These are phyloP conservation scores for Aspergillus egyptiacus DNA, from an alignment of 495 filamentous ascomycete genomes.

Conservation along the genomic window DNA sequence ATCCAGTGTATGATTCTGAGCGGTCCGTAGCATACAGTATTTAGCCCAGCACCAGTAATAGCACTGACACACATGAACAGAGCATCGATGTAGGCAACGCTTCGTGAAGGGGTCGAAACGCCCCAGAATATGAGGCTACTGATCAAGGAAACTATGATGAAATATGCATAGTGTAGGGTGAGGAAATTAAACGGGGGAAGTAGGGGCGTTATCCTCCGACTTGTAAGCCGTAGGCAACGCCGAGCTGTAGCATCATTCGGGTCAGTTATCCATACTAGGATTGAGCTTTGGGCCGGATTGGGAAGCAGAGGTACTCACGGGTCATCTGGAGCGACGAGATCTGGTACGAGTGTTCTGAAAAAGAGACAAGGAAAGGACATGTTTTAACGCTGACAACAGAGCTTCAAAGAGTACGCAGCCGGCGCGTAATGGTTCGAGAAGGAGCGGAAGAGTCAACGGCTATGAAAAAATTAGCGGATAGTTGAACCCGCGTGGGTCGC, in stretches of 20 bases:
- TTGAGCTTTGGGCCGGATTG: neutral
- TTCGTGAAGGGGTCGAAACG: constrained; percentile 53
- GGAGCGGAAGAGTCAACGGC: neutral
- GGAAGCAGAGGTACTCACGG: constrained; percentile 5
- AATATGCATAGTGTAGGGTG: constrained; percentile 73
- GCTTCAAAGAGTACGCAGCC: neutral
- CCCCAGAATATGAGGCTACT: constrained; percentile 69
- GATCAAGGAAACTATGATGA: constrained; percentile 58
- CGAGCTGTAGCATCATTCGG: constrained; percentile 14
- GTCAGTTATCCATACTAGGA: neutral
- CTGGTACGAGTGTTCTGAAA: neutral
- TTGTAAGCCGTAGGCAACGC: constrained; percentile 17
- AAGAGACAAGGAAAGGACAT: neutral
- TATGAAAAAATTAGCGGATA: neutral
- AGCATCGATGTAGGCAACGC: constrained; percentile 66
- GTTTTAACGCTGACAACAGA: neutral
- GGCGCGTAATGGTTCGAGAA: neutral
- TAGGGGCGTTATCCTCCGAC: constrained; percentile 25
- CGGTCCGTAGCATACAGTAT: constrained; percentile 61
- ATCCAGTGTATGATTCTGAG: neutral
- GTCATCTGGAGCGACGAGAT: constrained; percentile 3
- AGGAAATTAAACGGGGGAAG: constrained; percentile 63
- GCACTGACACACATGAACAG: constrained; percentile 73
- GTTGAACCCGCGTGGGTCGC: constrained; percentile 1
- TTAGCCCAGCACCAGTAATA: constrained; percentile 74